phyloP scores from a whole-genome alignment of 139 green algal genomes.

The Chlamydomonas sp. region DNA sequence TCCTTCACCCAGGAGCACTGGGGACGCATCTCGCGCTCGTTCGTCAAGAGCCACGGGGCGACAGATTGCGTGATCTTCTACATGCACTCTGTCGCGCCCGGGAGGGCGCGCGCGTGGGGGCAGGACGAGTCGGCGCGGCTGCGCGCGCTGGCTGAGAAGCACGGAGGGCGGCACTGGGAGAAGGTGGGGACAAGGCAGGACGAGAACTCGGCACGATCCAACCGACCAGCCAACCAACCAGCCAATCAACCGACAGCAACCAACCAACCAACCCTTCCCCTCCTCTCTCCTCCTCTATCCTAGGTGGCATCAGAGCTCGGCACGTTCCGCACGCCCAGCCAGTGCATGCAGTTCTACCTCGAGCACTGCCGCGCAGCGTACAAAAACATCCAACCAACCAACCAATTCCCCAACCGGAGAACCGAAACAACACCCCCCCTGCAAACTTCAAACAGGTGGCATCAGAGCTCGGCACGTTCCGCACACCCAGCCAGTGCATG shows the following conservation, averaged over 20 bases:
- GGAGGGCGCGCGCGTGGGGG: not conserved
- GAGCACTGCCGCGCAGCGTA: too few relatives aligned
- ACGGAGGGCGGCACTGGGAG: not conserved
- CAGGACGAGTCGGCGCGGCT: slow-evolving; percentile 1
- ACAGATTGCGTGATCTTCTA: slow-evolving; percentile 4
- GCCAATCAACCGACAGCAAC: too few relatives aligned
- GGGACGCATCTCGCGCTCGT: not conserved
- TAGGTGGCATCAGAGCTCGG: slow-evolving; percentile 19
- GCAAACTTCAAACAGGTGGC: too few relatives aligned
- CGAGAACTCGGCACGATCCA: too few relatives aligned
- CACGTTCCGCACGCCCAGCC: too few relatives aligned
- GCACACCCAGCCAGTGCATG: slow-evolving; percentile 25
- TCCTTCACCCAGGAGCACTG: not conserved
- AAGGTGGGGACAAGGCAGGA: too few relatives aligned
- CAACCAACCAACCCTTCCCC: too few relatives aligned
- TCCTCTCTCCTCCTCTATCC: too few relatives aligned
- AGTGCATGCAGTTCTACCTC: slow-evolving; percentile 25
- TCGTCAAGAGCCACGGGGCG: not conserved
- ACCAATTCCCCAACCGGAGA: too few relatives aligned
- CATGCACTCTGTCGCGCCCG: not conserved
- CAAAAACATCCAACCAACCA: too few relatives aligned
- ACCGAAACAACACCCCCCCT: too few relatives aligned
- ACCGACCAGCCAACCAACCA: too few relatives aligned
- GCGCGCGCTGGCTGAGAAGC: not conserved
- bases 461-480: slow-evolving; percentile 20